Base-by-base conservation (phyloP, 2,329 filamentous ascomycete species). In the Alternaria metachromatica region DNA sequence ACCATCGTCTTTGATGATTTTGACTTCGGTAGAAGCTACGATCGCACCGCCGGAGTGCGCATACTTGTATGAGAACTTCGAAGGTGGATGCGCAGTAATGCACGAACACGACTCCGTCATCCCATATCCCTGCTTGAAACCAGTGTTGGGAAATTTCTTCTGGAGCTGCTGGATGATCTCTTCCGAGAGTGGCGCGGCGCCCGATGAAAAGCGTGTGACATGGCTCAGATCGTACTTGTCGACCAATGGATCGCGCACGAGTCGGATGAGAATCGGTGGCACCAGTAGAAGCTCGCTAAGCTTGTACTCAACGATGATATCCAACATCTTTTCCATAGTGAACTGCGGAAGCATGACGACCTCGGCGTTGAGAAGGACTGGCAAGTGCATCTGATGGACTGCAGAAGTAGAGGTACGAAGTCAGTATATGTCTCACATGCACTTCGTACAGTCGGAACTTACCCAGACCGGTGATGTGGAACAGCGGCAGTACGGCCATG, bases 41-140 rank as follows among this genome's bases (percentile, higher is more conserved):
- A 89, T 82, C 4, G 82, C 84, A 25, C 88, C 87, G 3, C 87
- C 87, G 1, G 80, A 82, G 67, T 87, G 82, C 0, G 84, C 88
- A 65, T 90, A 87, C 51, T 85, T 83, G 78, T 87, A 91, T 12
- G 81, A 81, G 63, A 86, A 87, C 51, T 84, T 83, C 1, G 83
- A 81, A 0, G 85, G 85, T 5, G 88, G 87, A 58, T 90, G 88
- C 0, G 86, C 83, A 0, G 88, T 89, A 65, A 91, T 88, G 67
- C 87, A 90, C 3, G 82, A 84, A 73, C 87, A 90, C 0, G 83
- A 86, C 74, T 90, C 89, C 0, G 89, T 91, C 88, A 91, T 90
- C 26, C 89, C 89, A 69, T 90, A 91, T 2, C 87, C 88, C 71
- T 90, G 88, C 69, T 88, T 88, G 76, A 90, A 89, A 0, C 87